Evolutionary conservation across 345 rosid species (phyloP), one percentile per base, ranked within the genome.

Genomic region (Punica granatum): DNA sequence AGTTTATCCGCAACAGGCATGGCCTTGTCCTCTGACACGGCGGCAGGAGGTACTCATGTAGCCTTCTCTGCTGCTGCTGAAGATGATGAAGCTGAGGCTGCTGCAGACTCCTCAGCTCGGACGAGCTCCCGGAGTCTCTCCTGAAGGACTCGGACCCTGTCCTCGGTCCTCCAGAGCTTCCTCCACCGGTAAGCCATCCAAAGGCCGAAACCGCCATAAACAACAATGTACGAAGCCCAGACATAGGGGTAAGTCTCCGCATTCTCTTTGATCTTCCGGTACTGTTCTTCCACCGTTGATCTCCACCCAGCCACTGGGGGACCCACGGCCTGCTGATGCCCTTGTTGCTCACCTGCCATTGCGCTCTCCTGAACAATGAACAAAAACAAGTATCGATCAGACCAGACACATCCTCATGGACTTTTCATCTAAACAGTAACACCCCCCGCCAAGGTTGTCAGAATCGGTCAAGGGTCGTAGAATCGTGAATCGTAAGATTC

Each of bases 141-240:
- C 62, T 88, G 98, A 67, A 90, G 94, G 60, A 41, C 87, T 63
- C 94, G 86, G 37, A 93, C 92, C 70, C 97, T 82, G 74, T 87
- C 94, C 81, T 93, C 98, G 0, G 97, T 89, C 76, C 80, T 87
- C 14, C 97, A 80, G 59, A 93, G 95, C 77, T 85, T 91, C 74
- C 91, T 85, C 90, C 89, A 89, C 69, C 98, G 77, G 67, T 90
- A 90, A 16, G 84, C 56, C 8, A 77, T 68, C 94, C 94, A 93
- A 36, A 89, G 85, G 65, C 70, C 83, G n/a, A 90, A 83, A 66
- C 91, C 91, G 11, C 98, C 98, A 34, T 93, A 93, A 36, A 90
- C 97, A 63, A 87, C 77, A 3, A 81, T 82, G 63, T 90, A 93
- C 0, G 98, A 93, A 63, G 82, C 97, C 98, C 98, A 93, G 30